Evolutionary conservation across 257 asterid species (phyloP), one percentile per base, ranked within the genome.

Genomic region (Jacaranda copaia): DNA sequence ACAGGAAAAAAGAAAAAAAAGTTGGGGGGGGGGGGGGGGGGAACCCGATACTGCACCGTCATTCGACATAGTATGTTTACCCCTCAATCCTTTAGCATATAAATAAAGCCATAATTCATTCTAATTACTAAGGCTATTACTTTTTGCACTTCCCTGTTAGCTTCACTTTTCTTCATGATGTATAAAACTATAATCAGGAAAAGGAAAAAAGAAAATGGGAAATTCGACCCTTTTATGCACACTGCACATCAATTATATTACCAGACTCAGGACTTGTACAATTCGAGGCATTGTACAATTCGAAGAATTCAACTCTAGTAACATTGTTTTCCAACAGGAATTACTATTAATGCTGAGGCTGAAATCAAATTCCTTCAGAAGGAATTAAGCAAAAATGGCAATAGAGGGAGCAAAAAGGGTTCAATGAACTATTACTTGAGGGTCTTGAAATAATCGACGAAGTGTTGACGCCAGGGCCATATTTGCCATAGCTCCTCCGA

Each of bases 381-480:
- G 2, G 42, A 57, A 61, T 70, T 45, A 59, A 55, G 14, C 8
- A 15, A 36, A 19, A 80, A 48, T 62, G 18, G 38, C 4, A 38
- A 38, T 73, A 14, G 19, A 60, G 56, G 20, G 65, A 71, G 15
- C 15, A 6, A 7, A 2, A 58, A 14, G 6, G 65, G 56, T 4
- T 35, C 11, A 20, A 56, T 14, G 18, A 61, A 81, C 8, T 19
- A 39, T 62, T 68, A 72, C 81, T 8, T n/a, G 68, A 32, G 66
- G 65, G 74, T 43, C 69, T 39, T 74, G 84, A 64, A 75, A 70
- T 45, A 83, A 75, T 43, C 51, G 83, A 59, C 59, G 76, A 62
- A 81, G 74, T 36, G 84, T 77, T 42, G 82, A 83, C 53, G 84
- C 63, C 77, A 83, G 71, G 46, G 72, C 32, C 86, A 70, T 66